Percentiles rank a stretch among this genome's conserved stretches.
Conservation (phyloP, 306 rosid genomes). For the Cucurbita moschata region DNA sequence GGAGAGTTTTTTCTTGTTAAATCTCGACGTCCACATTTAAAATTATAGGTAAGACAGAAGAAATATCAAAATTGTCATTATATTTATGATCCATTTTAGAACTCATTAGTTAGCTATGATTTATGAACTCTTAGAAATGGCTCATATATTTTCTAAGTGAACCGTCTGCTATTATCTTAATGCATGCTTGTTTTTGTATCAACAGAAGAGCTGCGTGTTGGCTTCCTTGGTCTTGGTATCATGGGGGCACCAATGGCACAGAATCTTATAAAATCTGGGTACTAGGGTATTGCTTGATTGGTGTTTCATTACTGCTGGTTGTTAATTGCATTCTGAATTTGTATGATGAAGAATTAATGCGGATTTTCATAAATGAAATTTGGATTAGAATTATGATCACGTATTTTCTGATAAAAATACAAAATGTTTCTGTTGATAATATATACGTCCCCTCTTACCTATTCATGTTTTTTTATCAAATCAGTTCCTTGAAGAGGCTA, state of each 20-base stretch:
- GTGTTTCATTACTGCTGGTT: not conserved
- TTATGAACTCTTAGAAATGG: not conserved
- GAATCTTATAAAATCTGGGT: slow-evolving; percentile 79
- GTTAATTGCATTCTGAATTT: not conserved
- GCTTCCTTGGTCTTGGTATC: slow-evolving; percentile 86
- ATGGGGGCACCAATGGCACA: slow-evolving; percentile 96
- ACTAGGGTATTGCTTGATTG: not conserved
- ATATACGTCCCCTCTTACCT: too few species aligned
- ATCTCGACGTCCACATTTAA: not conserved
- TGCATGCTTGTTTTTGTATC: not conserved
- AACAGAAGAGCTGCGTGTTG: slow-evolving; percentile 35
- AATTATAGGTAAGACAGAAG: not conserved
- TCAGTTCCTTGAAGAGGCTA: not conserved
- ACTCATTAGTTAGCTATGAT: not conserved
- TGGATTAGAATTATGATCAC: not conserved
- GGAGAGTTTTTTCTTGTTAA: not conserved
- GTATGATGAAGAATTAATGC: not conserved
- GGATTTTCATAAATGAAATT: not conserved
- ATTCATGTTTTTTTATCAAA: not conserved
- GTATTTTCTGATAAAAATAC: not conserved
- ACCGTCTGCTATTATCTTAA: not conserved
- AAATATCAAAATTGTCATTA: not conserved
- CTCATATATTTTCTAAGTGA: not conserved
- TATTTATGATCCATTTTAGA: not conserved
- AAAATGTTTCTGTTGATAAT: not conserved